Percentiles rank a stretch among this genome's conserved stretches.
phyloP scores from a whole-genome alignment of 345 rosid species.

The Streptanthus diversifolius region DNA sequence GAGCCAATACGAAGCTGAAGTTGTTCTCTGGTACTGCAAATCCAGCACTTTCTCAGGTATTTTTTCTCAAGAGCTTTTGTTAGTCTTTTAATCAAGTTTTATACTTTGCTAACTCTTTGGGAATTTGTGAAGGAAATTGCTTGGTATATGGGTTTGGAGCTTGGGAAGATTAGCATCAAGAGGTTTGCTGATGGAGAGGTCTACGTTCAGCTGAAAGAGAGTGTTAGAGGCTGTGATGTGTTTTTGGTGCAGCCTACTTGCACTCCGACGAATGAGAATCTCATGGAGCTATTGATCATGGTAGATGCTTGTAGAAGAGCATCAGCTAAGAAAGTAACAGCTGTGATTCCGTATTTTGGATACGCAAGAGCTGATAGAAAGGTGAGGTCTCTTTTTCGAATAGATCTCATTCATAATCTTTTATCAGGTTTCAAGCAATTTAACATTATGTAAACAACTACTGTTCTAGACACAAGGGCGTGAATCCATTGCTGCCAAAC shows the following conservation, averaged over 20 bases:
- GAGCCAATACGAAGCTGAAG: constrained; percentile 44
- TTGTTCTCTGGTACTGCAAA: constrained; percentile 75
- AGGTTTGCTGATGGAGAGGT: constrained; percentile 96
- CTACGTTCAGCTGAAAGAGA: constrained; percentile 90
- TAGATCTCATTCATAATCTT: not conserved
- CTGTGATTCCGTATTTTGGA: constrained; percentile 94
- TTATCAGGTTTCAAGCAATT: not conserved
- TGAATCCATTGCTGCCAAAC: constrained; percentile 96
- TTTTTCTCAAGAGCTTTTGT: not conserved
- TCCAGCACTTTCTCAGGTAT: constrained; percentile 65
- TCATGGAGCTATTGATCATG: constrained; percentile 92
- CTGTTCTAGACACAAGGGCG: constrained; percentile 84
- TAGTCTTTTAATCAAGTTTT: not conserved
- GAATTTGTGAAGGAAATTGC: constrained; percentile 68
- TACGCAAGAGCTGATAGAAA: constrained; percentile 99
- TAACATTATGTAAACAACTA: not conserved
- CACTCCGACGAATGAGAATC: constrained; percentile 96
- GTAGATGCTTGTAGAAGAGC: constrained; percentile 97
- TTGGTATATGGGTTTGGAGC: constrained; percentile 93
- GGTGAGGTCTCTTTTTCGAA: constrained; percentile 35
- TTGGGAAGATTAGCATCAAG: constrained; percentile 84
- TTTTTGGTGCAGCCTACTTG: constrained; percentile 92
- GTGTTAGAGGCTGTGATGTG: constrained; percentile 97
- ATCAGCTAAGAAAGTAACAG: constrained; percentile 88
- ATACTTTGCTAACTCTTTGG: not conserved